Evolutionary conservation across 495 filamentous ascomycete genomes (phyloP).

Genomic region (Aspergillus incahuasiensis): DNA sequence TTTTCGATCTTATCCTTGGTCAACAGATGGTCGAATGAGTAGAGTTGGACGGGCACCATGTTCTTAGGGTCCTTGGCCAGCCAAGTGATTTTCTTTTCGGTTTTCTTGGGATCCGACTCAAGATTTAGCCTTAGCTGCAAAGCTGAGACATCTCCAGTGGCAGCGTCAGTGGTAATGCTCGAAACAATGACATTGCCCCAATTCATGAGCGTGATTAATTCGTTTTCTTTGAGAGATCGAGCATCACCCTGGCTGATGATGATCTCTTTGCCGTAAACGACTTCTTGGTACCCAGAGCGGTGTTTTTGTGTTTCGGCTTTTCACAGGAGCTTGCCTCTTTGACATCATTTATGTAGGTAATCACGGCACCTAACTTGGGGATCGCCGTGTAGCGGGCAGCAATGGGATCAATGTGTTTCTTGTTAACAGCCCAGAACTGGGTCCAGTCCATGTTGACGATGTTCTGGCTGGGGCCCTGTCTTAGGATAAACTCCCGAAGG

Average conservation of each 20-base stretch:
- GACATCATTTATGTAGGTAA: too few relatives aligned
- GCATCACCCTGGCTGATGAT: constrained; percentile 84
- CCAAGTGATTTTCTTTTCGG: constrained; percentile 96
- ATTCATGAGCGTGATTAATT: constrained; percentile 93
- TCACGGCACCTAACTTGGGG: constrained; percentile 60
- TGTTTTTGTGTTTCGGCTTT: constrained; percentile 83
- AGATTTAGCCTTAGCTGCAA: constrained; percentile 78
- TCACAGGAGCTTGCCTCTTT: too few relatives aligned
- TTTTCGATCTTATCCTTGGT: constrained; percentile 86
- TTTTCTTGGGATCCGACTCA: constrained; percentile 83
- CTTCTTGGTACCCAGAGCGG: constrained; percentile 84
- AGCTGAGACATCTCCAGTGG: constrained; percentile 53
- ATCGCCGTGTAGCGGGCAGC: constrained; percentile 82
- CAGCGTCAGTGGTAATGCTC: constrained; percentile 60
- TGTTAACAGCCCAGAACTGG: constrained; percentile 89
- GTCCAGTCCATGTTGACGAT: constrained; percentile 90
- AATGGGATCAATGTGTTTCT: constrained; percentile 90
- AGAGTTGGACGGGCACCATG: constrained; percentile 74
- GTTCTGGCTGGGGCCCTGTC: constrained; percentile 85
- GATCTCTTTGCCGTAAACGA: constrained; percentile 64
- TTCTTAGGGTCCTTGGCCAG: constrained; percentile 71
- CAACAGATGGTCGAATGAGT: constrained; percentile 88
- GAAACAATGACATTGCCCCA: constrained; percentile 92
- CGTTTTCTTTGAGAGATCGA: constrained; percentile 70
- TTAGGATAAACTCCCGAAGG: constrained; percentile 86